Conservation (phyloP, 2,329 filamentous ascomycete genomes). For the Penicillium crustosum region DNA sequence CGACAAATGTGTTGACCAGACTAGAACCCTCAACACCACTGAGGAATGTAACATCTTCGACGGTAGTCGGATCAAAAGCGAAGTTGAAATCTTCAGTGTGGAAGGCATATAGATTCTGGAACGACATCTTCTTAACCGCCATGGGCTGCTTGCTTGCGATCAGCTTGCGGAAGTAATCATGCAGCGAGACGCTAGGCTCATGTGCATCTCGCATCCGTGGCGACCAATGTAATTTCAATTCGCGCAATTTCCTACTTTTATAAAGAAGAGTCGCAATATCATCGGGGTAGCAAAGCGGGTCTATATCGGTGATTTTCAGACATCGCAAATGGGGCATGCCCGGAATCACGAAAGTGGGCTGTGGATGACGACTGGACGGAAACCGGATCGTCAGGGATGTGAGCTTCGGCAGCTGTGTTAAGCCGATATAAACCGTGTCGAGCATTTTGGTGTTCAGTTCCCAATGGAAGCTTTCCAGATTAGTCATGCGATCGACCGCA, state of each 20-base stretch:
- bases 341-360: slow-evolving; percentile 57
- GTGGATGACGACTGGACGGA: slow-evolving; percentile 56
- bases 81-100: slow-evolving; percentile 50
- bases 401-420: slow-evolving; percentile 52
- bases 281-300: slow-evolving; percentile 64
- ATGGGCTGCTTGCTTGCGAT: slow-evolving; percentile 49
- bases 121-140: slow-evolving; percentile 50
- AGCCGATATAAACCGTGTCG: slow-evolving; percentile 58
- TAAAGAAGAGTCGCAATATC: slow-evolving; percentile 59
- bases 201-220: slow-evolving; percentile 61
- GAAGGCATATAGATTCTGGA: slow-evolving; percentile 60
- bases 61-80: slow-evolving; percentile 42
- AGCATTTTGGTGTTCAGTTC: slow-evolving; percentile 61
- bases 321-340: slow-evolving; percentile 55
- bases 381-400: slow-evolving; percentile 57
- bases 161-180: slow-evolving; percentile 58
- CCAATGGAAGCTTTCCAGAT: slow-evolving; percentile 59
- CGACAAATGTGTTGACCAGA: slow-evolving; percentile 53
- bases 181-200: slow-evolving; percentile 57
- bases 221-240: slow-evolving; percentile 60
- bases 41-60: slow-evolving; percentile 55
- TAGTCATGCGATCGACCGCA: slow-evolving; percentile 59
- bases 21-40: slow-evolving; percentile 47
- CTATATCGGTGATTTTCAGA: slow-evolving; percentile 59
- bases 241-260: slow-evolving; percentile 54